Base-by-base conservation (phyloP, 2,329 filamentous ascomycete species). In the Mycocentrospora acerina region DNA sequence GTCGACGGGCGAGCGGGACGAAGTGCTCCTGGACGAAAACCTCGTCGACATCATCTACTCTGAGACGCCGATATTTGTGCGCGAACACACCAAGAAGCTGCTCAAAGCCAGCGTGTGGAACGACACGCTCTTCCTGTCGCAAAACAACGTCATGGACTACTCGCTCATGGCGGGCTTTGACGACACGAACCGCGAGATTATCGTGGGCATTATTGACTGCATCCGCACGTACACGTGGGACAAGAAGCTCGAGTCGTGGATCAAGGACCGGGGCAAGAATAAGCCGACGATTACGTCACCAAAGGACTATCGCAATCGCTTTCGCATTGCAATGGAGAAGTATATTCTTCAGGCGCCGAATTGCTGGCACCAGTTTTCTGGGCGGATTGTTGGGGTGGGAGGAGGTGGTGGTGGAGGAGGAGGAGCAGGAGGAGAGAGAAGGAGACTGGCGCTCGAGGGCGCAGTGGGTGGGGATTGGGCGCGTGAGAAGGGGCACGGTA, bases 171-270 rank as follows among this genome's bases (percentile, higher is more conserved):
- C 96, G 37, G 94, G 91, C 1, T 94, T 98, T 29, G 91, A 98
- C 59, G 93, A 96, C 64, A 77, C 78, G 25, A 81, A 83, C 48
- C 90, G 91, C 58, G 91, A 98, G 69, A 80, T 98, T 11, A 89
- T 97, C 11, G 90, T 98, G 2, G 93, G 93, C 4, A 97, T 98
- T 59, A 97, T 98, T 50, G 68, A 98, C 66, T 97, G 93, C 66
- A 97, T 98, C 53, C 83, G 93, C 38, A 98, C 93, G 0, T 98
- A 97, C 64, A 98, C 93, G 0, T 98, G 93, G 90, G 93, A 98
- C 73, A 98, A 98, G 77, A 96, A 96, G 65, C 80, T 98, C n/a
- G 93, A 98, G 72, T 93, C 86, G 37, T 98, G 93, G 93, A 96
- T 98, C 78, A 98, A 98, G 69, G 90, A 97, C 62, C 86, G 91